A percentile compares a stretch with the other conserved stretches of the same genome.
Evolutionary conservation across 768 basidiomycete species (phyloP).

Genomic region (Omphalotus guepiniiformis): DNA sequence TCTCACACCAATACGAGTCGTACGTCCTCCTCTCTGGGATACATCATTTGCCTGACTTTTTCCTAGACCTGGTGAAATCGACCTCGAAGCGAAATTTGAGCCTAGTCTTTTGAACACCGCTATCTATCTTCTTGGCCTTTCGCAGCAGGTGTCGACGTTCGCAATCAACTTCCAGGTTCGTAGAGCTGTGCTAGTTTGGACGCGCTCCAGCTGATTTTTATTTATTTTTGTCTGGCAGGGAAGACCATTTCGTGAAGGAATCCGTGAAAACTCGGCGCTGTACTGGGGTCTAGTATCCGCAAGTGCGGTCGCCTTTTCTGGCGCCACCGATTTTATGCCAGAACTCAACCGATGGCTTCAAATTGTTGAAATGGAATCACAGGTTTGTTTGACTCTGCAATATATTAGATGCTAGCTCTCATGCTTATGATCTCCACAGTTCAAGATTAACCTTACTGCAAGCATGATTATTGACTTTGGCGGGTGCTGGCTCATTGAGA

Average conservation of each 20-base stretch:
- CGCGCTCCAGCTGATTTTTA: too few relatives aligned
- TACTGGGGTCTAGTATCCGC: slow-evolving; percentile 92
- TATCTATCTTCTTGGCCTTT: slow-evolving; percentile 91
- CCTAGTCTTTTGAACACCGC: slow-evolving; percentile 94
- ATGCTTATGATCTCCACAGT: slow-evolving; percentile 40
- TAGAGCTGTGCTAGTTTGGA: slow-evolving; percentile 35
- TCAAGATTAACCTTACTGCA: slow-evolving; percentile 72
- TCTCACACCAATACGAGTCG: slow-evolving; percentile 77
- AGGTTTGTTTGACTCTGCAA: slow-evolving; percentile 46
- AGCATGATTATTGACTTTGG: slow-evolving; percentile 87
- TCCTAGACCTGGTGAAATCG: slow-evolving; percentile 67
- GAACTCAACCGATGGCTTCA: slow-evolving; percentile 97
- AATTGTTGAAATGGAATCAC: slow-evolving; percentile 91
- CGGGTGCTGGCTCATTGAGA: slow-evolving; percentile 85
- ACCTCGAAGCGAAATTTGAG: slow-evolving; percentile 95
- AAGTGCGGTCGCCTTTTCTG: slow-evolving; percentile 85
- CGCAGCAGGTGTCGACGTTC: slow-evolving; percentile 98
- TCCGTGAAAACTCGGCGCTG: slow-evolving; percentile 91
- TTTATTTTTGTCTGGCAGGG: slow-evolving; percentile 49
- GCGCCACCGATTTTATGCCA: slow-evolving; percentile 91
- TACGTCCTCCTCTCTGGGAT: slow-evolving; percentile 33
- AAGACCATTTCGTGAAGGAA: slow-evolving; percentile 96
- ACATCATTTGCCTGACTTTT: not conserved
- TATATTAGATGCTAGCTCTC: not conserved
- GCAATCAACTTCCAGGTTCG: slow-evolving; percentile 98